Evolutionary conservation across 1,284 basidiomycete genomes (phyloP), one percentile per base, ranked within the genome.

Genomic region (Papiliotrema terrestris): DNA sequence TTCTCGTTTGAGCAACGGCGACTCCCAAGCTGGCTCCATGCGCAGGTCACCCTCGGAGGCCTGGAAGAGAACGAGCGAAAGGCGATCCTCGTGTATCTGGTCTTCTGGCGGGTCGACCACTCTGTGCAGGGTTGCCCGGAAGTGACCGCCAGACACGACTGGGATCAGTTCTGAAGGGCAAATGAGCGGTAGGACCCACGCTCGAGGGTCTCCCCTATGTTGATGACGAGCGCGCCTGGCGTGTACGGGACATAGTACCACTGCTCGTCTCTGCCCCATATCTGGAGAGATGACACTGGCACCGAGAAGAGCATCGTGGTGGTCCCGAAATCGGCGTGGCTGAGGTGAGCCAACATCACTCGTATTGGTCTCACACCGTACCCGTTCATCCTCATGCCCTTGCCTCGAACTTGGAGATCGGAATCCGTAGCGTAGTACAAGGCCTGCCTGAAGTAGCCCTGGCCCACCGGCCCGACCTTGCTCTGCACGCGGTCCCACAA

Each of bases 321-420:
- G 26, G 64, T 58, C 43, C 78, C 77, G 57, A 77, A 79, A 52
- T 79, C 78, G 35, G 75, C 75, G 57, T 79, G 78, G n/a, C 77
- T 17, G n/a, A n/a, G n/a, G 39, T n/a, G 5, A 17, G 39, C 17
- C n/a, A 41, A 15, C 39, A 6, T 8, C 15, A 4, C 17, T 17
- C 39, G 5, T 4, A 5, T 6, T 41, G 39, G 17, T 22, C 5
- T n/a, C 17, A 15, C 17, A 17, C 39, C 15, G n/a, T 41, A 41
- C 39, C 44, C 77, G 62, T 79, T 76, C 46, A 79, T 68, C 0
- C 75, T 58, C 0, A 78, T 66, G 3, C 76, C 76, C n/a, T 71
- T 73, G n/a, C 73, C 59, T 13, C n/a, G n/a, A 67, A 60, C 25
- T 71, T 61, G 26, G 69, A 62, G 9, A 74, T 77, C 32, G 52